Evolutionary conservation across 2,329 filamentous ascomycete genomes (phyloP).

Genomic region (Didymellaceae sp.): DNA sequence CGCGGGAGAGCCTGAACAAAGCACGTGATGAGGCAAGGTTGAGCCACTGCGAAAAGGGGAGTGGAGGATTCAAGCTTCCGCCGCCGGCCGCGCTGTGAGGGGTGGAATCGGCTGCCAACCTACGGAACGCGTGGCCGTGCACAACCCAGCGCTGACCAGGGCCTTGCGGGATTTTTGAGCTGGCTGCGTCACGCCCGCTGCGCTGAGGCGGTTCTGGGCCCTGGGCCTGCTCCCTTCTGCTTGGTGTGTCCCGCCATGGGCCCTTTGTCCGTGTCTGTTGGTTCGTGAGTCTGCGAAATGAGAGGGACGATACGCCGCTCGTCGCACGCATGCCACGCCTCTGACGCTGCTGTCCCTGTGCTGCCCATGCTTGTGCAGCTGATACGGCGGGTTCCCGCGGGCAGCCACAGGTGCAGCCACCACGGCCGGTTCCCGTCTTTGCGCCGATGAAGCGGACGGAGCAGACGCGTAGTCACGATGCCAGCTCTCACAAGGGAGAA

Average conservation of each 20-base stretch:
- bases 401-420: slow-evolving; percentile 10
- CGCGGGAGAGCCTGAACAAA: background rate
- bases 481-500: background rate
- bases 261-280: slow-evolving; percentile 1
- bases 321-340: slow-evolving; percentile 5
- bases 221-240: background rate
- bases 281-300: slow-evolving; percentile 4
- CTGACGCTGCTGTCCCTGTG: background rate
- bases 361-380: slow-evolving; percentile 5
- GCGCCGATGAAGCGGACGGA: background rate
- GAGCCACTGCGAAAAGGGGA: background rate
- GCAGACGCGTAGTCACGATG: background rate
- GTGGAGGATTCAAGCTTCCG: background rate
- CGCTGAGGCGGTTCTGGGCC: slow-evolving; percentile 9
- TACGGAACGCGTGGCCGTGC: slow-evolving; percentile 11
- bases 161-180: slow-evolving; percentile 17
- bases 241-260: slow-evolving; percentile 5
- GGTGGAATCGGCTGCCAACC: background rate
- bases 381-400: background rate
- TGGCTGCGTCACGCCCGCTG: slow-evolving; percentile 3
- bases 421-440: background rate
- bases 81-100: slow-evolving; percentile 1
- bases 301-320: slow-evolving; percentile 1
- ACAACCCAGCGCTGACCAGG: background rate
- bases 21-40: slow-evolving; percentile 6